Conservation (phyloP, 495 filamentous ascomycete genomes). For the Oidiodendron maius region DNA sequence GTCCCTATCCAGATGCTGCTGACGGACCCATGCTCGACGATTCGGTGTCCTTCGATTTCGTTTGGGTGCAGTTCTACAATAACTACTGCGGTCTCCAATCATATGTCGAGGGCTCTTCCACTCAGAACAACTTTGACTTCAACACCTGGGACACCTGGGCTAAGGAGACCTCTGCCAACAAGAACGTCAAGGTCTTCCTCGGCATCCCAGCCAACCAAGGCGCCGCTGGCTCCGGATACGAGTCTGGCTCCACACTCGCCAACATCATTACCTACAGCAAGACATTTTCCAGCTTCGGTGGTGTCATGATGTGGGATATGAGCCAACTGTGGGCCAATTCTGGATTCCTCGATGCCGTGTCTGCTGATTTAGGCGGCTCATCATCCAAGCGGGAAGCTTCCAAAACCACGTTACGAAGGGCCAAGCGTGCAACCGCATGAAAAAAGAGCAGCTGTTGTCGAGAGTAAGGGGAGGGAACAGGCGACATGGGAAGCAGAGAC, state of each 20-base stretch:
- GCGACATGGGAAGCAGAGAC: too few species aligned
- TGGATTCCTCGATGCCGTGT: constrained; percentile 41
- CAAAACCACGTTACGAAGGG: not conserved
- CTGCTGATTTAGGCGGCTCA: constrained; percentile 5
- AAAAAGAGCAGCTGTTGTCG: too few species aligned
- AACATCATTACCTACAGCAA: constrained; percentile 44
- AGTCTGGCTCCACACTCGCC: constrained; percentile 35
- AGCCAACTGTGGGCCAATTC: constrained; percentile 52
- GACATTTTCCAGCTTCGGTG: constrained; percentile 56
- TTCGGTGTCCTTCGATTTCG: constrained; percentile 49
- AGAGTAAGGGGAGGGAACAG: too few species aligned
- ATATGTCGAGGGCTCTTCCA: constrained; percentile 37
- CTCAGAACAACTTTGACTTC: constrained; percentile 61
- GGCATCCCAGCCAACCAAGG: constrained; percentile 58
- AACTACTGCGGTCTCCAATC: constrained; percentile 53
- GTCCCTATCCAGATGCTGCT: constrained; percentile 47
- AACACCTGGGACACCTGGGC: constrained; percentile 69
- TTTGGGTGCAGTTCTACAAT: constrained; percentile 63
- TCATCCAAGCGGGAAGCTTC: not conserved
- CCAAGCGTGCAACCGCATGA: too few species aligned
- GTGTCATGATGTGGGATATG: constrained; percentile 70
- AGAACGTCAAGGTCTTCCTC: constrained; percentile 57
- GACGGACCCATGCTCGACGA: constrained; percentile 48
- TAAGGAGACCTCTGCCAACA: constrained; percentile 51
- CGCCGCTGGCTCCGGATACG: constrained; percentile 55